Evolutionary conservation across 441 rosid genomes (phyloP).

Genomic region (Adansonia gregorii): DNA sequence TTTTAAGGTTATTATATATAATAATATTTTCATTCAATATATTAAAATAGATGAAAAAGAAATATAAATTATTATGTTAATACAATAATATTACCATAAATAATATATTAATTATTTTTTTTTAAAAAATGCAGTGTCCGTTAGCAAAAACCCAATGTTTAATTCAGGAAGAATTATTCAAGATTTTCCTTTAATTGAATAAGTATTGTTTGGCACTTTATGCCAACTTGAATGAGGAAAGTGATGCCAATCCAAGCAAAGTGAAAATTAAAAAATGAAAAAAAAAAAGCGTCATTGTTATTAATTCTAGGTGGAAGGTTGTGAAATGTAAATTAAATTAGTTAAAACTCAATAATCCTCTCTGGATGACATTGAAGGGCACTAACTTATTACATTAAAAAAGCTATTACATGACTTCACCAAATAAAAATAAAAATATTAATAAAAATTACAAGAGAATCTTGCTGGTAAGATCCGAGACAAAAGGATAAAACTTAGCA

Average conservation of each 20-base stretch:
- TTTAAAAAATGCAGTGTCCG: too few relatives aligned
- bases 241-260: background rate
- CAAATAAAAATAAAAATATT: background rate
- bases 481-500: background rate
- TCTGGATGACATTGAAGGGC: background rate
- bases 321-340: background rate
- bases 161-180: background rate
- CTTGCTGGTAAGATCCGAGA: slow-evolving; percentile 21
- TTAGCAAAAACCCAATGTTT: too few relatives aligned
- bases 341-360: background rate
- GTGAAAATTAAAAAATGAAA: background rate
- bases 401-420: background rate
- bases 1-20: too few relatives aligned
- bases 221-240: slow-evolving; percentile 6
- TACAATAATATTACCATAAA: too few relatives aligned
- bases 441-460: slow-evolving; percentile 1
- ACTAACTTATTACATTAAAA: background rate
- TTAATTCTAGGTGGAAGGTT: background rate
- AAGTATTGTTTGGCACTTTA: background rate
- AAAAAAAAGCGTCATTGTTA: background rate
- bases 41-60: too few relatives aligned
- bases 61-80: too few relatives aligned
- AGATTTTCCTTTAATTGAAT: background rate
- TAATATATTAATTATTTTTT: too few relatives aligned
- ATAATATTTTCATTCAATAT: too few relatives aligned